phyloP scores from a whole-genome alignment of 106 monocot genomes.

The Dendrobium catenatum region DNA sequence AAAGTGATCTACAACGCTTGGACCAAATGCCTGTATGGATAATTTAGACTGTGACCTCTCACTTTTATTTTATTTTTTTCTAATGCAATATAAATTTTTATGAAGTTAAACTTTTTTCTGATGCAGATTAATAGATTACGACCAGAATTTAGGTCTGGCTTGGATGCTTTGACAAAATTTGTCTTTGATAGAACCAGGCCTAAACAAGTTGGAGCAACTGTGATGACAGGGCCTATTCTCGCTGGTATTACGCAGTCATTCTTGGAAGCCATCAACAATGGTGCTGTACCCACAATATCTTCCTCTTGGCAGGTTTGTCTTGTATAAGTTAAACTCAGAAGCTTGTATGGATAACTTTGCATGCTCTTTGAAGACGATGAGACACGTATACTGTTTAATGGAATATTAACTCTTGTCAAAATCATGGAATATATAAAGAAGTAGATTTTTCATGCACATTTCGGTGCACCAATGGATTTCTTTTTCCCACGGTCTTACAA shows the following conservation, averaged over 20 bases:
- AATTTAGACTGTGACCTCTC: background rate
- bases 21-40: conserved; percentile 76
- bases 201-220: conserved; percentile 78
- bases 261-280: conserved; percentile 92
- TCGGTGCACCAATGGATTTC: too few relatives aligned
- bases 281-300: conserved; percentile 96
- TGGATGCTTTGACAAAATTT: conserved; percentile 82
- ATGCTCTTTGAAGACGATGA: too few relatives aligned
- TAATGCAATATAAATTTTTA: background rate
- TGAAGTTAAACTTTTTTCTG: background rate
- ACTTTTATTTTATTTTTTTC: background rate
- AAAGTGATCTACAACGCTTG: conserved; percentile 84
- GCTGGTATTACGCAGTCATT: conserved; percentile 85
- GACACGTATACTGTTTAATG: too few relatives aligned
- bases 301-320: conserved; percentile 90
- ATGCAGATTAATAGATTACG: conserved; percentile 74
- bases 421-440: background rate
- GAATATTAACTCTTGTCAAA: too few relatives aligned
- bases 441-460: background rate
- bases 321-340: too few relatives aligned
- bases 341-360: too few relatives aligned
- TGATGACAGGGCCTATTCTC: conserved; percentile 90
- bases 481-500: too few relatives aligned
- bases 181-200: conserved; percentile 85
- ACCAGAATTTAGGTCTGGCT: conserved; percentile 72